phyloP scores from a whole-genome alignment of 108 stramenopile genomes.

The Mayamaea pseudoterrestris region DNA sequence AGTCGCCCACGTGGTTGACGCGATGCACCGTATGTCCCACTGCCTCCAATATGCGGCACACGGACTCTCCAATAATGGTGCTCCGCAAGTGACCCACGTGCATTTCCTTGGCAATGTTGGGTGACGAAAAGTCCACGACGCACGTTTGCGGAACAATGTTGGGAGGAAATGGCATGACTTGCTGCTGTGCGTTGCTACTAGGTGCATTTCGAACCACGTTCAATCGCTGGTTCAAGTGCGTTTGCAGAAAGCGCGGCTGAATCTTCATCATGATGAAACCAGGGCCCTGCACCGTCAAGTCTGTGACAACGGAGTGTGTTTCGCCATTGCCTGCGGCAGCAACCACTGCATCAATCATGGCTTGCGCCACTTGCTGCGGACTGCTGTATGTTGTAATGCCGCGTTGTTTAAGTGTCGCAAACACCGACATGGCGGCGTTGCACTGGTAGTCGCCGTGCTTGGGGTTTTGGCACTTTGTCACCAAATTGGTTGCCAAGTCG shows the following conservation, averaged over 20 bases:
- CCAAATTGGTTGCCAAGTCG: conserved; percentile 13
- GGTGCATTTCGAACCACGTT: background rate
- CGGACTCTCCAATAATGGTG: conserved; percentile 97
- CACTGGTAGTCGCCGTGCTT: conserved; percentile 97
- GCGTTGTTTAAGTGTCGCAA: conserved; percentile 70
- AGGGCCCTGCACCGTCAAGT: conserved; percentile 50
- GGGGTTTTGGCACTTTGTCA: conserved; percentile 42
- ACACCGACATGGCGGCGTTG: conserved; percentile 91
- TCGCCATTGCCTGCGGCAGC: no score
- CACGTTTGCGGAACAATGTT: conserved; percentile 36
- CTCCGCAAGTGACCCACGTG: conserved; percentile 98
- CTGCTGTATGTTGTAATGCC: conserved; percentile 27
- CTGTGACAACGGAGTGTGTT: conserved; percentile 40
- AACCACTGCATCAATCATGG: conserved; percentile 52
- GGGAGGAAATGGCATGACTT: conserved; percentile 44
- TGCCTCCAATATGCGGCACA: conserved; percentile 94
- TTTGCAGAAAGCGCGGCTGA: conserved; percentile 31
- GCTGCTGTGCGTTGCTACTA: no score
- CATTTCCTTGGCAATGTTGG: conserved; percentile 99
- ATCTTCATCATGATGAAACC: conserved; percentile 78
- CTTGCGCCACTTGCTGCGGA: conserved; percentile 69
- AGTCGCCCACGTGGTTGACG: conserved; percentile 98
- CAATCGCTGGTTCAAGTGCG: conserved; percentile 27
- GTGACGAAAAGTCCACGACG: conserved; percentile 95
- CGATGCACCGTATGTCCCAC: conserved; percentile 79